Evolutionary conservation across 352 stramenopile species (phyloP), one percentile per base, ranked within the genome.

Genomic region (Globisporangium heterothallicum): DNA sequence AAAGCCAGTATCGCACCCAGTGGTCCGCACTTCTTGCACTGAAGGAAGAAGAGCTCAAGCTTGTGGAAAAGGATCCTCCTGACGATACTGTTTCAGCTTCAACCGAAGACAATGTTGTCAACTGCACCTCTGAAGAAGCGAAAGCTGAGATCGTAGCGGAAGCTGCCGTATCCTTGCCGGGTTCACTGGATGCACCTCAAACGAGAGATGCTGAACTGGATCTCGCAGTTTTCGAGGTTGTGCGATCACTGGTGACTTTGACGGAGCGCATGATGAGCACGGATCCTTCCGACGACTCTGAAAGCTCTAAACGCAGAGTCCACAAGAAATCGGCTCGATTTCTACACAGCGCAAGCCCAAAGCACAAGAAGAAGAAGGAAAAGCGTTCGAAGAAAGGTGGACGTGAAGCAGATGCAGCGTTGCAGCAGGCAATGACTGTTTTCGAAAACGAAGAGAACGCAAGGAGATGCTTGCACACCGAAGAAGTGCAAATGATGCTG

Each of bases 391-490:
- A 41, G 18, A 44, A 18, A 14, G 29, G 9, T n/a, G 9, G 34
- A 57, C 25, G 13, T 9, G 42, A 49, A 36, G 40, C 56, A 0
- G 47, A 52, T 38, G 30, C 30, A 13, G 55, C 57, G 18, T 25
- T 64, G 1, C 44, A 56, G 6, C 51, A 57, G 18, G 43, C 48
- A 27, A 45, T 82, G 26, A 69, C 76, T 4, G 6, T 63, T 3
- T 70, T 87, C 46, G 75, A 86, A 36, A 51, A 21, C 0, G 67
- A 84, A 56, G 64, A 86, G 12, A 51, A 55, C 34, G 72, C 84
- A 22, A 48, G 66, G 2, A 81, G 76, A 56, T 36, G 59, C 0
- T 64, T 86, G 63, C 57, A 70, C 25, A 42, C 25, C 0, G 76
- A 88, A 51, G 74, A 88, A 34, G 54, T 66, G 8, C 38, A 53